Evolutionary conservation across 192 early-diverging fungal species (phyloP), one percentile per base, ranked within the genome.

Genomic region (Lunasporangiospora selenospora): DNA sequence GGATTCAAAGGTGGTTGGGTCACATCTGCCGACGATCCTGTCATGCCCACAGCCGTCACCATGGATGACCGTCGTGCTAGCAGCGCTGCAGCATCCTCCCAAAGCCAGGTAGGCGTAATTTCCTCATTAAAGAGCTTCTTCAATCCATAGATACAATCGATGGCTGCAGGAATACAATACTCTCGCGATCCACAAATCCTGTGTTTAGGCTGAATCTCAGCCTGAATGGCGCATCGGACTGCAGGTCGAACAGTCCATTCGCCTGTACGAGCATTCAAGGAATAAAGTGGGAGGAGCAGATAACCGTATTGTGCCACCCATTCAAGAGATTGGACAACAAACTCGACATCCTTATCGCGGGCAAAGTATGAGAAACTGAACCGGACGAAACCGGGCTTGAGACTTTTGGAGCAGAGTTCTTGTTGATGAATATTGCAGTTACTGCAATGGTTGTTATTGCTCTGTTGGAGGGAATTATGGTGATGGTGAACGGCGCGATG

Each of bases 361-460:
- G 58, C 39, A 27, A 76, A 80, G 40, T 79, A 71, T 27, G 75
- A 66, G 33, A 80, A 69, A 29, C 67, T 71, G 40, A 81, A 67
- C 15, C 77, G 65, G 8, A 73, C 62, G 29, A 67, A 79, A 0
- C 75, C 77, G 8, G 64, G 63, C 34, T 76, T 75, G 41, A 80
- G 30, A 18, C 40, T 52, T 21, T 50, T 51, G 10, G 51, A 60
- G 50, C 26, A 30, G 10, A 60, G 46, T 3, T 53, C 44, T 4
- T 51, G 51, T 19, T 60, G 40, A 9, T 69, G 56, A n/a, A 57
- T 58, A 34, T 51, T 66, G 30, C 15, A 40, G 9, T 24, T 29
- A 24, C 32, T 13, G 1, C 15, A 10, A 19, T 18, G 9, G 15
- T 37, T 36, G 36, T 16, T 11, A 40, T 31, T 47, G n/a, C n/a